Evolutionary conservation across 2,329 filamentous ascomycete species (phyloP), one percentile per base, ranked within the genome.

Genomic region (Lecanosticta acicola): DNA sequence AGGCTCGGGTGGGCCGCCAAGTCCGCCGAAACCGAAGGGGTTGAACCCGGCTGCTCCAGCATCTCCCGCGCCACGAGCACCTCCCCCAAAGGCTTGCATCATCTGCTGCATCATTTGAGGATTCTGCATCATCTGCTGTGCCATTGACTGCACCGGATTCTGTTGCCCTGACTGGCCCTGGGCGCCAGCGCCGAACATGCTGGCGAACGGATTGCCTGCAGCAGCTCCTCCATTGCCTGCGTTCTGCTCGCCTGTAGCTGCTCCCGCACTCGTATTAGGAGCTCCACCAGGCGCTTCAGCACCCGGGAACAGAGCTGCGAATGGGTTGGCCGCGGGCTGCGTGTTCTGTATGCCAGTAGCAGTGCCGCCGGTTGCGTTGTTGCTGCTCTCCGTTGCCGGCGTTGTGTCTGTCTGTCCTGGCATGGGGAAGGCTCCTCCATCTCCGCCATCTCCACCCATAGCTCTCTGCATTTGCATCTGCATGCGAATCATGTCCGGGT

Each of bases 371-470:
- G 59, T 43, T 67, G 33, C 65, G 42, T 64, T 35, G 19, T 67
- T 59, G 58, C 51, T 60, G 5, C 54, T 55, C 34, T 51, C 50
- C 17, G 36, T 46, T 5, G 43, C 46, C 1, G 80, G 83, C 2
- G 89, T 94, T 4, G 81, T 94, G 66, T 96, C 89, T 29, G 91
- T 97, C 16, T 85, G 83, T 7, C 93, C 93, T 1, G 93, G 93
- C 40, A 91, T 91, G 10, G 93, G 90, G 64, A 98, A 97, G 3
- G 80, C 74, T 47, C 68, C 71, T 49, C 68, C 74, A 48, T 59
- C 65, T 44, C 69, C 51, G 63, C 66, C 45, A 75, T 78, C 36
- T 72, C 76, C 70, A 4, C 71, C 71, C 71, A 83, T 79, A 46
- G 70, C 68, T 49, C 85, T 77, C 63, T 90, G 85, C 81, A 97